phyloP scores from a whole-genome alignment of 2,329 filamentous ascomycete genomes.

The Fusarium marasasianum region DNA sequence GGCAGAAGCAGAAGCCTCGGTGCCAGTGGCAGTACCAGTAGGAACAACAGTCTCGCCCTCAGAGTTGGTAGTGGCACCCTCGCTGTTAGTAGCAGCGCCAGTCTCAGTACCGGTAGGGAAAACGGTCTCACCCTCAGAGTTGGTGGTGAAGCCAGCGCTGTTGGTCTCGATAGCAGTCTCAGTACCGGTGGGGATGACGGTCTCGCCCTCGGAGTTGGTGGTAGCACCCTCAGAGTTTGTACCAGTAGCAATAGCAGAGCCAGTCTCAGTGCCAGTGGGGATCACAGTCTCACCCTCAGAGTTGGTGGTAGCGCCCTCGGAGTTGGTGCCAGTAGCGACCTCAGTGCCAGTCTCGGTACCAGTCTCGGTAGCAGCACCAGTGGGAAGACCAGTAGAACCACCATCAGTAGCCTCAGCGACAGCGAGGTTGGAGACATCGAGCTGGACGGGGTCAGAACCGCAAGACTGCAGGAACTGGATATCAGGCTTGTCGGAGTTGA shows the following conservation, averaged over 20 bases:
- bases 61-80: background rate
- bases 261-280: background rate
- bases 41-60: background rate
- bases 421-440: background rate
- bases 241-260: background rate
- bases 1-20: conserved; percentile 39
- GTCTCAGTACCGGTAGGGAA: conserved; percentile 29
- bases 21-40: conserved; percentile 25
- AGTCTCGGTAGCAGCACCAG: background rate
- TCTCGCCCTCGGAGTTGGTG: conserved; percentile 24
- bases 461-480: conserved; percentile 19
- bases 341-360: conserved; percentile 35
- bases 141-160: conserved; percentile 22
- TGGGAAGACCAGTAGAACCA: background rate
- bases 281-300: conserved; percentile 4
- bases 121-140: conserved; percentile 24
- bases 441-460: background rate
- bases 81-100: background rate
- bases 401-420: conserved; percentile 5
- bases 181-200: conserved; percentile 30
- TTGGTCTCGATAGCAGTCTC: background rate
- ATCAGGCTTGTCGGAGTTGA: background rate
- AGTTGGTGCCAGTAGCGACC: background rate
- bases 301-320: background rate
- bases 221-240: background rate